Evolutionary conservation across 1,284 basidiomycete genomes (phyloP), one percentile per base, ranked within the genome.

Genomic region (Irpex sp.): DNA sequence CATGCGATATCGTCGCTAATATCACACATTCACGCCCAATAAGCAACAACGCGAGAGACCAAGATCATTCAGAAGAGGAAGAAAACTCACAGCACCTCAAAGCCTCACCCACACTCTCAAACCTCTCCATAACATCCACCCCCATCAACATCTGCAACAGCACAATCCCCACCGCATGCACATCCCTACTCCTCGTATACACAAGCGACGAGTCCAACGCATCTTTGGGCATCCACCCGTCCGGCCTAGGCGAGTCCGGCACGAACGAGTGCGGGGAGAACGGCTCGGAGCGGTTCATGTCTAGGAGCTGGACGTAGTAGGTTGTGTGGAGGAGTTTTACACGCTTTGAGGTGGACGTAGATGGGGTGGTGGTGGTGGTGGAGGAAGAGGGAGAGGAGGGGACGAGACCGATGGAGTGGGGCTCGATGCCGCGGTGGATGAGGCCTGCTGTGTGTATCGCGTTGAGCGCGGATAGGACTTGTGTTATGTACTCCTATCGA

Each of bases 141-240:
- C 91, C 90, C 23, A 88, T 71, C 10, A 92, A 72, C 90, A 93
- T 92, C 72, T 91, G 89, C 56, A 92, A 66, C 39, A 91, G 75
- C 4, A 91, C 78, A 48, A 92, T 81, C 0, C 89, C 91, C 0
- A 85, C 82, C n/a, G 81, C 78, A 68, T 91, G 89, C n/a, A 93
- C 85, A 67, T 93, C 91, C 23, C 90, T 81, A 42, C 81, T 76
- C 39, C 80, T 83, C 4, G 88, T 88, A 68, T 93, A 91, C 5
- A 83, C 73, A 45, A 92, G 71, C 0, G 86, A 81, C 0, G 86
- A 88, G 57, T 91, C 89, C 37, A 86, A 79, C 45, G 83, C 83
- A 59, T 91, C 90, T 65, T 82, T 82, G 7, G 85, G 85, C 10
- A 85, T 65, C 89, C 88, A 91, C 61, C 80, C 79, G 52, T 89